Conservation (phyloP, 2,329 filamentous ascomycete species). For the Neoascochyta sp. region DNA sequence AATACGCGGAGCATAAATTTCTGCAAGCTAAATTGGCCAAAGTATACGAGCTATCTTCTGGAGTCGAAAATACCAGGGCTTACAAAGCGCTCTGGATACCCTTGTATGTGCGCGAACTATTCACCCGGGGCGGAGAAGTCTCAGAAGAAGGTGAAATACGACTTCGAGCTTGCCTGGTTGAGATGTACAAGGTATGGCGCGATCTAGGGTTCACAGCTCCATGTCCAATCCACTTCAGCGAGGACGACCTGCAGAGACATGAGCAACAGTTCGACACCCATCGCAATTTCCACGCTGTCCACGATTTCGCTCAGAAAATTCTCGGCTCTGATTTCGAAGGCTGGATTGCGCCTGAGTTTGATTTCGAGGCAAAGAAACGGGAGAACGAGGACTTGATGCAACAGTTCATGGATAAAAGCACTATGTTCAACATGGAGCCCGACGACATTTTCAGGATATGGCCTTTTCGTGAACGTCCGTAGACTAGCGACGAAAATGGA, state of each 20-base stretch:
- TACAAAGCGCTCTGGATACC: conserved; percentile 25
- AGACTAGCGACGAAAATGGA: no score
- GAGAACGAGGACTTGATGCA: conserved; percentile 25
- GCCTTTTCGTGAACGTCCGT: conserved; percentile 11
- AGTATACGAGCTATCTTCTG: conserved; percentile 27
- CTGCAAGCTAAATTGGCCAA: conserved; percentile 20
- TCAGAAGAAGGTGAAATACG: conserved; percentile 33
- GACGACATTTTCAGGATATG: conserved; percentile 16
- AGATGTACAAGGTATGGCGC: conserved; percentile 28
- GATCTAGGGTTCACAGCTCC: conserved; percentile 16
- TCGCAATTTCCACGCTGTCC: conserved; percentile 22
- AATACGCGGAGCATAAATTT: conserved; percentile 3
- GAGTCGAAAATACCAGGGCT: conserved; percentile 18
- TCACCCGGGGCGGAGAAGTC: conserved; percentile 22
- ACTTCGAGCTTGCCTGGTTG: conserved; percentile 34
- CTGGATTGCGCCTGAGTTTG: conserved; percentile 33
- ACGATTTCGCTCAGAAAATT: conserved; percentile 24
- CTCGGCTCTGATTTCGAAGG: conserved; percentile 37
- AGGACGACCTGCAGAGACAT: conserved; percentile 26
- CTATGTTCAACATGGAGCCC: conserved; percentile 11
- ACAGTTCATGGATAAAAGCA: conserved; percentile 10
- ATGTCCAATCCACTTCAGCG: conserved; percentile 28
- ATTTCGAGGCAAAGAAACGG: conserved; percentile 16
- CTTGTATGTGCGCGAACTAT: conserved; percentile 31
- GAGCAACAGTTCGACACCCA: conserved; percentile 33